phyloP scores from a whole-genome alignment of 2,329 filamentous ascomycete genomes.

The Ophiostoma sp. region DNA sequence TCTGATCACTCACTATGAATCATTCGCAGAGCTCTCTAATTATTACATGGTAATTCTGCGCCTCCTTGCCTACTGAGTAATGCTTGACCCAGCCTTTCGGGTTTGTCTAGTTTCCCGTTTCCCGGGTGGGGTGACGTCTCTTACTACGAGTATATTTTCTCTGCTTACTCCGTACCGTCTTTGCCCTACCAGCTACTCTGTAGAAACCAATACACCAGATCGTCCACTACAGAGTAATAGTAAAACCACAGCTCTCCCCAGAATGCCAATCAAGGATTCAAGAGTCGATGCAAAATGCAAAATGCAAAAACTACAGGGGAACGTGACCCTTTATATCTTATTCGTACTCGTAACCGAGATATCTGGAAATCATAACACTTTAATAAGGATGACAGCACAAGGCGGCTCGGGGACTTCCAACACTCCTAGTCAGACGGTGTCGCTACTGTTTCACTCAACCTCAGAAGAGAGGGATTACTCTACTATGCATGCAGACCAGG shows the following conservation, averaged over 20 bases:
- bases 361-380: too few species aligned
- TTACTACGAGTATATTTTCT: too few species aligned
- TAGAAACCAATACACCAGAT: background rate
- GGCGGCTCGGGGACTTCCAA: constrained; percentile 8
- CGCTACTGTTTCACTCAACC: background rate
- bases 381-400: background rate
- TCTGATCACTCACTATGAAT: background rate
- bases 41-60: too few species aligned
- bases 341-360: constrained; percentile 19
- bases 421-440: background rate
- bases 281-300: background rate
- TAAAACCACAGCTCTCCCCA: background rate
- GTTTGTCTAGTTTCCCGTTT: constrained; percentile 20
- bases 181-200: background rate
- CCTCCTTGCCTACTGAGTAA: background rate
- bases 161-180: too few species aligned
- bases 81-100: constrained; percentile 20
- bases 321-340: constrained; percentile 10
- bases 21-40: background rate
- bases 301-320: background rate
- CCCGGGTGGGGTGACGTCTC: constrained; percentile 8
- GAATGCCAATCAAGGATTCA: background rate
- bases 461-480: background rate
- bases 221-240: background rate
- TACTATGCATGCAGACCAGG: too few species aligned